Conservation (phyloP, 2,329 filamentous ascomycete species). For the Aspergillus caelatus region DNA sequence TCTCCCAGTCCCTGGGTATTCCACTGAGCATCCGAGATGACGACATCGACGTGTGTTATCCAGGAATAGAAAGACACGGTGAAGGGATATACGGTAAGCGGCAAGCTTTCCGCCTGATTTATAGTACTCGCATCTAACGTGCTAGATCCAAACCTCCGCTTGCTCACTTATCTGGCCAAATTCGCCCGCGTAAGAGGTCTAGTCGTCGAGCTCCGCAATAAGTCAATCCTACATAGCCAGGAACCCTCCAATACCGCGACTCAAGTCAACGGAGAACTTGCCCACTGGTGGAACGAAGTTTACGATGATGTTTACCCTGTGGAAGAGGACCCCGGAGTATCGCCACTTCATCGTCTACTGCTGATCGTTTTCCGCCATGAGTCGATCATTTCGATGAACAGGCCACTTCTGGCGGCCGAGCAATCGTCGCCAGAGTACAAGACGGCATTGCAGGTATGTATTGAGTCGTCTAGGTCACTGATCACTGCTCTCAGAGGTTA, state of each 20-base stretch:
- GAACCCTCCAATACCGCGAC: conserved; percentile 48
- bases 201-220: conserved; percentile 57
- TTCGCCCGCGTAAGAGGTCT: conserved; percentile 55
- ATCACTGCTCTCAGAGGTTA: conserved; percentile 45
- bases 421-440: conserved; percentile 49
- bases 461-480: conserved; percentile 53
- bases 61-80: conserved; percentile 51
- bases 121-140: not conserved
- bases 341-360: conserved; percentile 44
- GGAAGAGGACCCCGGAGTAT: conserved; percentile 19
- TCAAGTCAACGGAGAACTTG: conserved; percentile 53
- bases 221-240: conserved; percentile 51
- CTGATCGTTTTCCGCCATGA: conserved; percentile 53
- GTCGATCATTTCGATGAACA: conserved; percentile 54
- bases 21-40: conserved; percentile 60
- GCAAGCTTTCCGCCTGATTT: not conserved
- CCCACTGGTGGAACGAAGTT: conserved; percentile 58
- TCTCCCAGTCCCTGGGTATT: conserved; percentile 60
- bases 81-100: conserved; percentile 4
- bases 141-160: conserved; percentile 33
- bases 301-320: conserved; percentile 52
- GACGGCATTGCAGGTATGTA: conserved; percentile 55
- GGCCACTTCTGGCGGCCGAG: conserved; percentile 53
- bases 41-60: conserved; percentile 62
- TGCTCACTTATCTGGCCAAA: conserved; percentile 48